These are phyloP conservation scores for Ophiorrhiza pumila DNA, from an alignment of 257 asterid species.

Conservation along the genomic window DNA sequence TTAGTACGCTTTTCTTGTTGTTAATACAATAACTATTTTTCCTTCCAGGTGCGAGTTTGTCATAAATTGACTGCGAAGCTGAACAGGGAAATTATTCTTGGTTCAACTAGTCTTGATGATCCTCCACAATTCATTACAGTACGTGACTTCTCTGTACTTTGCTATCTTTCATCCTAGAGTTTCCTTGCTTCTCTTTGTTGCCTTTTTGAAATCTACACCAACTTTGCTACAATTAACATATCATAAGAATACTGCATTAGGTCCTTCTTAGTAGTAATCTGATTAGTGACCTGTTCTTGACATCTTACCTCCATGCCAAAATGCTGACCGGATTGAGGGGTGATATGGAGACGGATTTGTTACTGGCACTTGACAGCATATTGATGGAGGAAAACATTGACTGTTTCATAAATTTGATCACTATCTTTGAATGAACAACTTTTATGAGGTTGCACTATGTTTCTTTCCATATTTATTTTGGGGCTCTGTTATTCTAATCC, in stretches of 20 bases:
- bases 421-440: not conserved
- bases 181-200: not conserved
- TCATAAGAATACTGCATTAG: not conserved
- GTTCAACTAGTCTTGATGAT: constrained; percentile 96
- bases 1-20: not conserved
- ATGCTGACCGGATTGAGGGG: not conserved
- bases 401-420: not conserved
- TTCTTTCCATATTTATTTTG: not conserved
- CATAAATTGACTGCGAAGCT: constrained; percentile 82
- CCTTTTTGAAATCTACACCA: not conserved
- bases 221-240: not conserved
- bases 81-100: constrained; percentile 82
- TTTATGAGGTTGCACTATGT: not conserved
- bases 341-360: not conserved
- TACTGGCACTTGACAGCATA: not conserved
- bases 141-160: constrained; percentile 24
- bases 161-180: constrained; percentile 7
- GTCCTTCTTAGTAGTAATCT: not conserved
- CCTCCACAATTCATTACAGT: constrained; percentile 97
- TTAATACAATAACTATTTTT: constrained; percentile 15
- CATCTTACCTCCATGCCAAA: too few species aligned
- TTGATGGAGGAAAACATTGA: not conserved
- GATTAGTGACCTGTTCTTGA: not conserved
- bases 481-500: not conserved
- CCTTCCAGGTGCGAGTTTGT: constrained; percentile 83